Evolutionary conservation across 2,329 filamentous ascomycete genomes (phyloP).

Genomic region (Fonsecaea multimorphosa): DNA sequence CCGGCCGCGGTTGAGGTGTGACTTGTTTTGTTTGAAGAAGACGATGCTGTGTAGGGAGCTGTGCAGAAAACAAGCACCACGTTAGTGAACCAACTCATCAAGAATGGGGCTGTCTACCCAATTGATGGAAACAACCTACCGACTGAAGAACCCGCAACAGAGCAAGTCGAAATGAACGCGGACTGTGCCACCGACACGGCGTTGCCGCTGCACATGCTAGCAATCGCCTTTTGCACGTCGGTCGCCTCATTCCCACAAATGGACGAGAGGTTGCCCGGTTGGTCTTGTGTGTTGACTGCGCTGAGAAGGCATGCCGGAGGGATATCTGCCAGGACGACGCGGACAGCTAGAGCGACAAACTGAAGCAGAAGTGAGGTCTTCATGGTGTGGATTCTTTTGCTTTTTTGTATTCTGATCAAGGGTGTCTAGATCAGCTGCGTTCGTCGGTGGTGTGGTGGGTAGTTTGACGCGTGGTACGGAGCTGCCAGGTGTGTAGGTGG

Average conservation of each 20-base stretch:
- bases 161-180: constrained; percentile 49
- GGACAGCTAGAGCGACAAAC: constrained; percentile 48
- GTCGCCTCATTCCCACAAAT: constrained; percentile 48
- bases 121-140: constrained; percentile 44
- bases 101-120: background rate
- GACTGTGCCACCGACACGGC: constrained; percentile 45
- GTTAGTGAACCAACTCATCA: constrained; percentile 1
- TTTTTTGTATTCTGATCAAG: background rate
- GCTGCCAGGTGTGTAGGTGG: constrained; percentile 3
- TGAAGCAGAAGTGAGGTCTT: constrained; percentile 49
- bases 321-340: constrained; percentile 53
- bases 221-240: constrained; percentile 48
- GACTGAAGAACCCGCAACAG: constrained; percentile 48
- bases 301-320: constrained; percentile 59
- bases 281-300: constrained; percentile 52
- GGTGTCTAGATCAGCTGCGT: constrained; percentile 2
- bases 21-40: constrained; percentile 27
- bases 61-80: constrained; percentile 6
- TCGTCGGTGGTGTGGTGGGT: constrained; percentile 11
- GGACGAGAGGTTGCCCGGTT: constrained; percentile 48
- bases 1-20: constrained; percentile 35
- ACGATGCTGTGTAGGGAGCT: constrained; percentile 43
- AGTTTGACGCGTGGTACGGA: constrained; percentile 17
- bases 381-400: constrained; percentile 28
- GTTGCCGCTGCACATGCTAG: constrained; percentile 44